These are phyloP conservation scores for Paecilomyces sp. DNA, from an alignment of 2,329 filamentous ascomycete species.

Conservation along the genomic window DNA sequence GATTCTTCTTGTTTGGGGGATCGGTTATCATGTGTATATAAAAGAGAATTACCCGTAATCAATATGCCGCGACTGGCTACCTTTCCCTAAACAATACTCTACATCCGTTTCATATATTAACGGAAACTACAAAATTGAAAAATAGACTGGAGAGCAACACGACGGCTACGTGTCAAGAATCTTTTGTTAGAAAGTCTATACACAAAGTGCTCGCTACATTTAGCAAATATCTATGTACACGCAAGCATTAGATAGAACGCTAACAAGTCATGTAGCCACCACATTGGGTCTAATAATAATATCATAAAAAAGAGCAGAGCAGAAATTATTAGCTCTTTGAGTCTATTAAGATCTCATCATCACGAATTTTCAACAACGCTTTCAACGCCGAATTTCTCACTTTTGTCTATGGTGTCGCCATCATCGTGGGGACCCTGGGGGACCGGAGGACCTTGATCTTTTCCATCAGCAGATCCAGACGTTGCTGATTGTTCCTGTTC, in stretches of 20 bases:
- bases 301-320: neutral
- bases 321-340: neutral
- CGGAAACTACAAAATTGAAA: too few relatives aligned
- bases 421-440: neutral
- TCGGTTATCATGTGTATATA: neutral
- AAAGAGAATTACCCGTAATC: neutral
- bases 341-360: neutral
- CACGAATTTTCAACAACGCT: neutral
- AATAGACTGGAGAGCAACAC: neutral
- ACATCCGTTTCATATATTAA: too few relatives aligned
- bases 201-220: neutral
- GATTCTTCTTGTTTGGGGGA: neutral
- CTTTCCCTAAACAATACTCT: too few relatives aligned
- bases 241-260: neutral
- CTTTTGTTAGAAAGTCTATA: neutral
- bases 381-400: neutral
- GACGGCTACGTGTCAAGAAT: neutral
- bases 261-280: neutral
- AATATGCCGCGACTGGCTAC: neutral
- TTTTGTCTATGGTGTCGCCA: neutral
- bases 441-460: neutral
- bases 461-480: neutral
- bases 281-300: neutral
- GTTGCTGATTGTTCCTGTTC: slow-evolving; percentile 8
- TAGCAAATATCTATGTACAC: neutral